These are phyloP conservation scores for Barnettozyma hawaiiensis DNA, from an alignment of 1,139 yeast species.

Conservation along the genomic window DNA sequence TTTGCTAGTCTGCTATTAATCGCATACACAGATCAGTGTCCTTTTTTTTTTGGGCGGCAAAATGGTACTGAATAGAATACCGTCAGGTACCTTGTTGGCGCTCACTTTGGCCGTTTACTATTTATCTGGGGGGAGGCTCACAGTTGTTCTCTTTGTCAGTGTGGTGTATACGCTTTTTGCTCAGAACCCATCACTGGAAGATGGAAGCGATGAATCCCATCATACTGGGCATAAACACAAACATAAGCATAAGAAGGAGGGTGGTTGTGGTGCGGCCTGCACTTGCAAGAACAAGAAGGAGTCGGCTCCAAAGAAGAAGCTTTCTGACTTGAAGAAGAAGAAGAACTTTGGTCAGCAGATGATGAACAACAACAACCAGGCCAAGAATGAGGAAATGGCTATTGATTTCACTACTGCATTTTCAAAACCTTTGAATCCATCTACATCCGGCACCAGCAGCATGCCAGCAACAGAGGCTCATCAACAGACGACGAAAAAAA, in stretches of 20 bases:
- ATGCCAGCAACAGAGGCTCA: slow-evolving; percentile 22
- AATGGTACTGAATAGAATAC: slow-evolving; percentile 6
- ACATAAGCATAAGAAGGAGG: slow-evolving; percentile 19
- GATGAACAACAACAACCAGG: no score
- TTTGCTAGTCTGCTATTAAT: no score
- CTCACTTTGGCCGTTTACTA: slow-evolving; percentile 12
- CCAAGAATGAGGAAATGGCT: slow-evolving; percentile 26
- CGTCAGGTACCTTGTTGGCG: slow-evolving; percentile 5
- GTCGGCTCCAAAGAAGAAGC: slow-evolving; percentile 21
- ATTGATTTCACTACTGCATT: slow-evolving; percentile 39
- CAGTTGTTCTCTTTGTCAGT: slow-evolving; percentile 28
- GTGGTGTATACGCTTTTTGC: slow-evolving; percentile 27
- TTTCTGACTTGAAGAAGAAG: slow-evolving; percentile 20
- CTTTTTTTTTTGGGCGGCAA: no score
- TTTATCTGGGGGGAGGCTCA: slow-evolving; percentile 32
- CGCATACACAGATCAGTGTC: background rate
- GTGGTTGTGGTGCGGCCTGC: slow-evolving; percentile 28
- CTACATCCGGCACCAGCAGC: no score
- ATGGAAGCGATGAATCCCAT: no score
- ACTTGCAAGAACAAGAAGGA: slow-evolving; percentile 24
- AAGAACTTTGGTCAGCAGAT: slow-evolving; percentile 19
- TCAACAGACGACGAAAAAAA: slow-evolving; percentile 17
- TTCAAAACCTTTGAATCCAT: slow-evolving; percentile 12
- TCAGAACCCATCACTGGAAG: no score
- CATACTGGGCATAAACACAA: slow-evolving; percentile 8